Evolutionary conservation across 208 protist genomes (phyloP).

Genomic region (Trypanosomatidae sp.): DNA sequence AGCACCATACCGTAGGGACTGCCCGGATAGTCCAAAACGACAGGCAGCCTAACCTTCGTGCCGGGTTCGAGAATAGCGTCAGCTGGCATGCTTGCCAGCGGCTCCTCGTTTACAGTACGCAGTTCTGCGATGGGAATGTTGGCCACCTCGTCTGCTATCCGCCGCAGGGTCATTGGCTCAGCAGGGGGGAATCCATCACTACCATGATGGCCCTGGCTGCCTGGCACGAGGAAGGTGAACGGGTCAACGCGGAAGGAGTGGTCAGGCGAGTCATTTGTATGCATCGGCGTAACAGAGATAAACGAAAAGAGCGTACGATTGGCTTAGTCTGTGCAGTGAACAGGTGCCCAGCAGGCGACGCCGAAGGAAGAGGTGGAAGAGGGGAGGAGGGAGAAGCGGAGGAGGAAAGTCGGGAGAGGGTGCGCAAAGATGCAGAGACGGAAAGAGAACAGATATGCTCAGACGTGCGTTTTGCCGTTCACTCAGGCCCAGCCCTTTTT

Average conservation of each 20-base stretch:
- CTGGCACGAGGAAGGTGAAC: conserved; percentile 21
- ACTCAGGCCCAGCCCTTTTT: neutral
- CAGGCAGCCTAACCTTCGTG: conserved; percentile 52
- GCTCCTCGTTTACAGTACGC: conserved; percentile 44
- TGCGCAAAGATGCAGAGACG: no score
- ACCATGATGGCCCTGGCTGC: neutral
- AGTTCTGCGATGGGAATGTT: conserved; percentile 46
- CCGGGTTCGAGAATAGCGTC: conserved; percentile 35
- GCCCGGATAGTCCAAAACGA: conserved; percentile 19
- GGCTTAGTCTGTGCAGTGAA: neutral
- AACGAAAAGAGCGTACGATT: neutral
- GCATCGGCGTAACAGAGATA: neutral
- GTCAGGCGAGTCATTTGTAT: neutral
- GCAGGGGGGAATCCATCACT: neutral
- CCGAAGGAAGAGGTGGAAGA: neutral
- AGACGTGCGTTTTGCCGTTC: neutral
- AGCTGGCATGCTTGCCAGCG: conserved; percentile 24
- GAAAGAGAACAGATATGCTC: neutral
- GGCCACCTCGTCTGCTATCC: conserved; percentile 29
- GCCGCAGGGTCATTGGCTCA: conserved; percentile 28
- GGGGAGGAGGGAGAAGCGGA: neutral
- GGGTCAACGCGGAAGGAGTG: conserved; percentile 23
- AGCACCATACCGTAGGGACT: conserved; percentile 43
- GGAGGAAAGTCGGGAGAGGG: neutral
- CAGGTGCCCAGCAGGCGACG: neutral